These are phyloP conservation scores for Naganishia kalamii DNA, from an alignment of 768 basidiomycete genomes.

Conservation along the genomic window DNA sequence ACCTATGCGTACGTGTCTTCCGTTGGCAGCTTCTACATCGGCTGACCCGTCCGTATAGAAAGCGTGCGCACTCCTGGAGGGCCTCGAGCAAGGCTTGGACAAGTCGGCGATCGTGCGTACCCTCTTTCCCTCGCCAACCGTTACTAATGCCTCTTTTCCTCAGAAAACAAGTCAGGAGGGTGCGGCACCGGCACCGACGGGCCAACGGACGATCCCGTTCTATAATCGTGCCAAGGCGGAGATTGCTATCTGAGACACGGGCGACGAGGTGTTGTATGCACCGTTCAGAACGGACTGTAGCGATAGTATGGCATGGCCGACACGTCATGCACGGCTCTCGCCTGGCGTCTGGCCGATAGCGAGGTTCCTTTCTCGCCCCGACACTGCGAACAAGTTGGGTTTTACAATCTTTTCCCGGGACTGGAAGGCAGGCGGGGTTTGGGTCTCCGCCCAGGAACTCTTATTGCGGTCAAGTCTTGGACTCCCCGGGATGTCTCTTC, in stretches of 20 bases:
- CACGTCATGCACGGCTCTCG: too few relatives aligned
- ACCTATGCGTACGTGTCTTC: slow-evolving; percentile 51
- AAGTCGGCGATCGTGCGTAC: slow-evolving; percentile 19
- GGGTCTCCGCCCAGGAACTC: too few relatives aligned
- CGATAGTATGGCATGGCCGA: too few relatives aligned
- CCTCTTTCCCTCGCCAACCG: background rate
- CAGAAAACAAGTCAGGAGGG: slow-evolving; percentile 11
- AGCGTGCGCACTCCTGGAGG: slow-evolving; percentile 83
- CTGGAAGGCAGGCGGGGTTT: too few relatives aligned
- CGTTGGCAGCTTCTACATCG: background rate
- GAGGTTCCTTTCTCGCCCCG: too few relatives aligned
- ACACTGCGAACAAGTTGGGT: too few relatives aligned
- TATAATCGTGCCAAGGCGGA: slow-evolving; percentile 7
- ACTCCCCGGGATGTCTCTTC: too few relatives aligned
- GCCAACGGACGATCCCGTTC: slow-evolving; percentile 9
- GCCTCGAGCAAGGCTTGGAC: slow-evolving; percentile 75
- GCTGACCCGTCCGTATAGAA: slow-evolving; percentile 28
- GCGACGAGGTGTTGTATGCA: too few relatives aligned
- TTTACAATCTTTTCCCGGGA: too few relatives aligned
- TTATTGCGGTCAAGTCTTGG: too few relatives aligned
- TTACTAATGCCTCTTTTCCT: background rate
- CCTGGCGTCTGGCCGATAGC: too few relatives aligned
- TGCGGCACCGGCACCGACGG: background rate
- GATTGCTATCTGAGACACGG: background rate
- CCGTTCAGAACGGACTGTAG: too few relatives aligned